These are phyloP conservation scores for Cutaneotrichosporon cyanovorans DNA, from an alignment of 1,284 basidiomycete genomes.

Conservation along the genomic window DNA sequence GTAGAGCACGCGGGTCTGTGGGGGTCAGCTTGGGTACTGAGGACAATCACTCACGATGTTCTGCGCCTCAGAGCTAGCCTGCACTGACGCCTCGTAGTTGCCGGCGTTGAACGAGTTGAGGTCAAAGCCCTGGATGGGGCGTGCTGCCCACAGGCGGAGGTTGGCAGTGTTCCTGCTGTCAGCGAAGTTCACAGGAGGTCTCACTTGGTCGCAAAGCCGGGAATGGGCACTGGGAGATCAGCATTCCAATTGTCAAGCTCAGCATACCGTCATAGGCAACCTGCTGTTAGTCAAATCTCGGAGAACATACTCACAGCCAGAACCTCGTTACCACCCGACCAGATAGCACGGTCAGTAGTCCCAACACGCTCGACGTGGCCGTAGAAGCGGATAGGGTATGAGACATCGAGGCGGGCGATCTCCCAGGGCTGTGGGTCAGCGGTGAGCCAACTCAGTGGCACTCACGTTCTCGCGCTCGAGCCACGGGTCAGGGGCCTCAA, in stretches of 20 bases:
- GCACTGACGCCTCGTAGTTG: constrained; percentile 79
- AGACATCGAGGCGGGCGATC: constrained; percentile 73
- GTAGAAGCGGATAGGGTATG: constrained; percentile 66
- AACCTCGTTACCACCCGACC: constrained; percentile 86
- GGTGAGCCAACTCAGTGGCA: neutral
- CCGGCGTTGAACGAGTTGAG: constrained; percentile 87
- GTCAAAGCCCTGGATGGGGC: constrained; percentile 85
- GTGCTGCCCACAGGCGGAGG: constrained; percentile 55
- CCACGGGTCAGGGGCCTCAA: constrained; percentile 91
- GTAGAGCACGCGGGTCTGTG: constrained; percentile 71
- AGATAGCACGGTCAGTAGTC: constrained; percentile 58
- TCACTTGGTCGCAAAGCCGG: constrained; percentile 53
- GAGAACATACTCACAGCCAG: constrained; percentile 51
- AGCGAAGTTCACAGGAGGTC: neutral
- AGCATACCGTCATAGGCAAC: constrained; percentile 67
- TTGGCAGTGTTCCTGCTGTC: constrained; percentile 45
- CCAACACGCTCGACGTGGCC: constrained; percentile 64
- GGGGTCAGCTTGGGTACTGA: too few relatives aligned
- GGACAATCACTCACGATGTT: constrained; percentile 55
- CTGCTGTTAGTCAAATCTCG: constrained; percentile 4
- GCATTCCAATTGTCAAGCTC: neutral
- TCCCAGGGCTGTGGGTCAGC: constrained; percentile 55
- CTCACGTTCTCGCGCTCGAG: constrained; percentile 67
- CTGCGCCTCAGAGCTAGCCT: constrained; percentile 74
- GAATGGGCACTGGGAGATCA: constrained; percentile 56